Evolutionary conservation across 768 basidiomycete species (phyloP).

Genomic region (Gymnopilus dilepis): DNA sequence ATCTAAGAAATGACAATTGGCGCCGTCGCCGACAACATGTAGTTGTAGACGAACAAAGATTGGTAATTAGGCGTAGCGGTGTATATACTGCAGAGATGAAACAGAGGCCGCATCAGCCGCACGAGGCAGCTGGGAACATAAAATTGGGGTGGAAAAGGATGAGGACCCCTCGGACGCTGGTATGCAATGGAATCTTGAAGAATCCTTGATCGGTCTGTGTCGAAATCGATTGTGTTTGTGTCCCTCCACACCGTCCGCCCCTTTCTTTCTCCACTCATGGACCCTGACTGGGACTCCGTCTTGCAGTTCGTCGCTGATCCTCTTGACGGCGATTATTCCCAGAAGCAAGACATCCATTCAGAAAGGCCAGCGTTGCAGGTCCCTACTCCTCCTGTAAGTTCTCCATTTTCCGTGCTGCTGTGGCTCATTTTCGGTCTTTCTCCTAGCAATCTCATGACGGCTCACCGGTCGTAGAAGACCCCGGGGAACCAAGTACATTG

Average conservation of each 20-base stretch:
- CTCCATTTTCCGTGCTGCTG: neutral
- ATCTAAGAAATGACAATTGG: neutral
- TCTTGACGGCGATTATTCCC: conserved; percentile 42
- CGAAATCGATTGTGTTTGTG: conserved; percentile 11
- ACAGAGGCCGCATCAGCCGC: neutral
- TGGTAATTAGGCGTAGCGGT: neutral
- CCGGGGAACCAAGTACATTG: conserved; percentile 41
- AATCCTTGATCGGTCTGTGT: conserved; percentile 5
- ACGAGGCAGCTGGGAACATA: conserved; percentile 17
- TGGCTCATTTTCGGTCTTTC: neutral
- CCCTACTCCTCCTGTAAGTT: conserved; percentile 69
- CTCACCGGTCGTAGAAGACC: conserved; percentile 46
- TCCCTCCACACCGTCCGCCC: conserved; percentile 6
- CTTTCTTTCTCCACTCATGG: conserved; percentile 36
- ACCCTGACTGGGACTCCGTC: conserved; percentile 64
- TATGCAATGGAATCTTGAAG: conserved; percentile 5
- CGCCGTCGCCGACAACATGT: neutral
- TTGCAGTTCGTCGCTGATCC: conserved; percentile 62
- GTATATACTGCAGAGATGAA: neutral
- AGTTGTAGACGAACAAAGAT: neutral
- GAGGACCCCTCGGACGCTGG: conserved; percentile 18
- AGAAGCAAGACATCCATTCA: conserved; percentile 39
- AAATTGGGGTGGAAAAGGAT: conserved; percentile 14
- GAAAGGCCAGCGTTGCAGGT: conserved; percentile 42
- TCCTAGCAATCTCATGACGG: conserved; percentile 52